Evolutionary conservation across 148 eudicot species (phyloP), one percentile per base, ranked within the genome.

Genomic region (Salicornia ramosissima): DNA sequence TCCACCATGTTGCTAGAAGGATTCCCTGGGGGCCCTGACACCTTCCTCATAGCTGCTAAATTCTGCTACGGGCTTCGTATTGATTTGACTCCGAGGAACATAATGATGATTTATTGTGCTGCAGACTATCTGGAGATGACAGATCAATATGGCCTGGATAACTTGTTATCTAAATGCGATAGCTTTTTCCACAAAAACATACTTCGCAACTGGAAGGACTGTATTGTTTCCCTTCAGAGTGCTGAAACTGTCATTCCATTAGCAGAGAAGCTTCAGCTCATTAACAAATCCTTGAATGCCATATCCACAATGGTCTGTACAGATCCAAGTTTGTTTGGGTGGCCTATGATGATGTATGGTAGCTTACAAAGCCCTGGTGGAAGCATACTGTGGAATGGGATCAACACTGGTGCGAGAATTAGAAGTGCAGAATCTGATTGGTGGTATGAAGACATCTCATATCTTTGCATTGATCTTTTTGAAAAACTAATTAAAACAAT

Each of bases 271-370:
- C 92, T 88, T 15, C 78, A 83, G 31, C 76, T 90, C 10, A 72
- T 83, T 11, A 82, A 64, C 61, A 88, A 86, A 77, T 90, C 92
- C 72, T 77, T 84, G 50, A 79, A 78, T 80, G 83, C 92, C 25
- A 50, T 93, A 71, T 83, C 96, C 45, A 86, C 86, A 45, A 93
- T 93, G 98, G 90, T 85, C 26, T 90, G 95, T 70, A 93, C 98
- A 19, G 98, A 93, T 62, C 96, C 86, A 25, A 86, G 92, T 83
- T 86, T 93, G 65, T 93, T 90, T 78, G 98, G 98, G 31, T 93
- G 98, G 98, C 98, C 98, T 19, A 90, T 93, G 98, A 81, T 85
- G 89, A 88, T 90, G 98, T 93, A 90, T 74, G 97, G 97, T 65
- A 87, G 88, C 61, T 84, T 86, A 70, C 98, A 93, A 65, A 93